These are phyloP conservation scores for Elaeis guineensis DNA, from an alignment of 176 grass and related monocot species.

Conservation along the genomic window DNA sequence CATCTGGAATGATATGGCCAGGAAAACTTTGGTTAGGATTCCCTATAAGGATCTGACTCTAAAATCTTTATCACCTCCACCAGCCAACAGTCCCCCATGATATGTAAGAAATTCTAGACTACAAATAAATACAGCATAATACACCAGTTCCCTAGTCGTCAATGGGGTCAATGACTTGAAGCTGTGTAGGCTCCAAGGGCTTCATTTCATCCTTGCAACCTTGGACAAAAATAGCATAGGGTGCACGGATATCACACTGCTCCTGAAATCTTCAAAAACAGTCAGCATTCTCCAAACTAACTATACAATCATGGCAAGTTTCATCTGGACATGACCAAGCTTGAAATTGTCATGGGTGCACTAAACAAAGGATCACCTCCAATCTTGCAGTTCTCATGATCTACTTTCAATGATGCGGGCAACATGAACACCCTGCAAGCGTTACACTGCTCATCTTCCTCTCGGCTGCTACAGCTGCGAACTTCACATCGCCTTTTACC, in stretches of 20 bases:
- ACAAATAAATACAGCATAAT: too few species aligned
- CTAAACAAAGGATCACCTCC: conserved; percentile 43
- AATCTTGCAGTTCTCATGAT: conserved; percentile 63
- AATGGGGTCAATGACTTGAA: too few species aligned
- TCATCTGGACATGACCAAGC: conserved; percentile 75
- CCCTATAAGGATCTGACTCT: too few species aligned
- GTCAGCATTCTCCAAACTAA: neutral
- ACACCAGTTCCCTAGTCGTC: too few species aligned
- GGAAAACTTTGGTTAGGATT: too few species aligned
- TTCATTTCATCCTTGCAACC: neutral
- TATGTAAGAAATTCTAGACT: too few species aligned
- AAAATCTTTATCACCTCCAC: too few species aligned
- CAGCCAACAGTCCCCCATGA: too few species aligned
- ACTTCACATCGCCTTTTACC: conserved; percentile 40
- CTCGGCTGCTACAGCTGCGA: conserved; percentile 45
- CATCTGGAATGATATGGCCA: too few species aligned
- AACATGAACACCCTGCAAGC: conserved; percentile 34
- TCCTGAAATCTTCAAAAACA: neutral
- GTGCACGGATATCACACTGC: conserved; percentile 60
- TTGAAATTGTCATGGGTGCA: conserved; percentile 29
- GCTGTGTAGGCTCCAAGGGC: too few species aligned
- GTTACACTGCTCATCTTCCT: conserved; percentile 25
- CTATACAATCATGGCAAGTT: conserved; percentile 3
- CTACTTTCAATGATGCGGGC: conserved; percentile 30
- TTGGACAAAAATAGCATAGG: conserved; percentile 28